These are phyloP conservation scores for Inonotus obliquus DNA, from an alignment of 1,284 basidiomycete genomes.

Conservation along the genomic window DNA sequence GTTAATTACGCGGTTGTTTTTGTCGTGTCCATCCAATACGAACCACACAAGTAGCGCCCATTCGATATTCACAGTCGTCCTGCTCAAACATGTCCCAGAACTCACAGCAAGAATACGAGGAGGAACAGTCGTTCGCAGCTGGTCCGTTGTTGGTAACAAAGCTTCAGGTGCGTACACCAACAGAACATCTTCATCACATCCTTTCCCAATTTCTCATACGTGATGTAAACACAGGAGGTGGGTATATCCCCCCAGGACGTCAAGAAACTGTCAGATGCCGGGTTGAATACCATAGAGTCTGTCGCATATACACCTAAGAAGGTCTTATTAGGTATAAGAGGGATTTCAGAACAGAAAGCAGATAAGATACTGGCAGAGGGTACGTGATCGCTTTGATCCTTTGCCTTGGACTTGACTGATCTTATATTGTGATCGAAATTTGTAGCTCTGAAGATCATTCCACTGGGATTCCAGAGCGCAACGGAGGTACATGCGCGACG, in stretches of 20 bases:
- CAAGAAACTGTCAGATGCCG: slow-evolving; percentile 94
- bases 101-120: slow-evolving; percentile 50
- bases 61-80: neutral
- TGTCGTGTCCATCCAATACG: neutral
- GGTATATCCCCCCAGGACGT: slow-evolving; percentile 91
- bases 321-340: slow-evolving; percentile 86
- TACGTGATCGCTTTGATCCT: slow-evolving; percentile 32
- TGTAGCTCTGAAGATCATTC: slow-evolving; percentile 91
- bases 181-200: slow-evolving; percentile 25
- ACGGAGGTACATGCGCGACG: slow-evolving; percentile 95
- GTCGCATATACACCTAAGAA: slow-evolving; percentile 99
- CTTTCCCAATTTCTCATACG: neutral
- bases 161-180: slow-evolving; percentile 41
- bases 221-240: slow-evolving; percentile 52
- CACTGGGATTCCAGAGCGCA: slow-evolving; percentile 97
- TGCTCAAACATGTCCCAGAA: slow-evolving; percentile 36
- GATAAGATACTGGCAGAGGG: slow-evolving; percentile 95
- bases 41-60: slow-evolving; percentile 3
- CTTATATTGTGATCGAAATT: neutral
- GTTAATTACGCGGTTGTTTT: neutral
- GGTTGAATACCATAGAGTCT: slow-evolving; percentile 91
- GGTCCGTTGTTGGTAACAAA: slow-evolving; percentile 83
- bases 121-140: slow-evolving; percentile 45
- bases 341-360: slow-evolving; percentile 96
- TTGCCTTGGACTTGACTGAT: neutral